These are phyloP conservation scores for Aspergillus asperescens DNA, from an alignment of 495 filamentous ascomycete genomes.

Conservation along the genomic window DNA sequence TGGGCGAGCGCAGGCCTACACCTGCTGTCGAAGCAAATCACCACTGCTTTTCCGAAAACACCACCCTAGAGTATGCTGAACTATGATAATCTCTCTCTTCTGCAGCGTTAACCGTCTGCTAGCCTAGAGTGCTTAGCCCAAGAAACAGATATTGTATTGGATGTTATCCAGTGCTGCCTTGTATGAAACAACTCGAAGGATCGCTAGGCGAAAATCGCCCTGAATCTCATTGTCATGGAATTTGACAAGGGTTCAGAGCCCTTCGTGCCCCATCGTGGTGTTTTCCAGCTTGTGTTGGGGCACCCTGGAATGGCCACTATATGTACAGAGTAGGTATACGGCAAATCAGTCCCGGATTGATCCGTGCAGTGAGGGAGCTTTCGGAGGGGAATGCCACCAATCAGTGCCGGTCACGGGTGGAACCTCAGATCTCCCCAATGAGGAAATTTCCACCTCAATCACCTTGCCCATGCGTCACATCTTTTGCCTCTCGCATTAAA, in stretches of 20 bases:
- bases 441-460: no score
- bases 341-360: no score
- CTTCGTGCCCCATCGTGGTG: slow-evolving; percentile 49
- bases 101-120: background rate
- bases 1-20: slow-evolving; percentile 40
- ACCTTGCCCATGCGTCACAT: slow-evolving; percentile 24
- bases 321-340: slow-evolving; percentile 51
- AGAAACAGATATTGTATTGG: slow-evolving; percentile 52
- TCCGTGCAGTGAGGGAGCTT: no score
- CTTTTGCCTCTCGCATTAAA: no score
- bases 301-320: slow-evolving; percentile 51
- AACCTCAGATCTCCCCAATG: no score
- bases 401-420: no score
- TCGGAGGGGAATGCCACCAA: no score
- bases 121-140: slow-evolving; percentile 32
- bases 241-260: slow-evolving; percentile 49
- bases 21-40: slow-evolving; percentile 37
- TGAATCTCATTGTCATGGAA: slow-evolving; percentile 52
- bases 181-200: slow-evolving; percentile 45
- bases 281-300: slow-evolving; percentile 50
- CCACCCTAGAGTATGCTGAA: slow-evolving; percentile 27
- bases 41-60: slow-evolving; percentile 25
- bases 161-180: slow-evolving; percentile 48
- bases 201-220: slow-evolving; percentile 46
- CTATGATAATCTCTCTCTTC: background rate